phyloP scores from a whole-genome alignment of 306 rosid genomes.

The cucumber (Cucumis sativus) region Cucumber_9930_V3 NC_026655.2:22532501-22533000 shows the following conservation, averaged over 20 bases:
- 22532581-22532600: constrained; percentile 67
- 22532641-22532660: background rate
- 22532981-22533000: background rate
- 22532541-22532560: constrained; percentile 70
- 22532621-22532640: constrained; percentile 94
- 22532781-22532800: constrained; percentile 66
- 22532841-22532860: constrained; percentile 53
- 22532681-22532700: background rate
- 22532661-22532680: background rate
- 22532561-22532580: constrained; percentile 74
- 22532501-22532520: constrained; percentile 30
- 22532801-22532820: constrained; percentile 45
- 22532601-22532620: constrained; percentile 86
- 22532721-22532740: constrained; percentile 77
- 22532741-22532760: constrained; percentile 68
- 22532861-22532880: constrained; percentile 77
- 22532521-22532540: constrained; percentile 85
- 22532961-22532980: background rate
- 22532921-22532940: background rate
- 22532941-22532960: background rate
- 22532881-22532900: constrained; percentile 11
- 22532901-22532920: background rate
- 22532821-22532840: constrained; percentile 63
- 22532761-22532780: constrained; percentile 75
- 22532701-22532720: background rate